A percentile compares a stretch with the other conserved stretches of the same genome.
Evolutionary conservation across 225 moss, liverwort and hornwort species (phyloP).

Genomic region (Marchantia polymorpha): DNA sequence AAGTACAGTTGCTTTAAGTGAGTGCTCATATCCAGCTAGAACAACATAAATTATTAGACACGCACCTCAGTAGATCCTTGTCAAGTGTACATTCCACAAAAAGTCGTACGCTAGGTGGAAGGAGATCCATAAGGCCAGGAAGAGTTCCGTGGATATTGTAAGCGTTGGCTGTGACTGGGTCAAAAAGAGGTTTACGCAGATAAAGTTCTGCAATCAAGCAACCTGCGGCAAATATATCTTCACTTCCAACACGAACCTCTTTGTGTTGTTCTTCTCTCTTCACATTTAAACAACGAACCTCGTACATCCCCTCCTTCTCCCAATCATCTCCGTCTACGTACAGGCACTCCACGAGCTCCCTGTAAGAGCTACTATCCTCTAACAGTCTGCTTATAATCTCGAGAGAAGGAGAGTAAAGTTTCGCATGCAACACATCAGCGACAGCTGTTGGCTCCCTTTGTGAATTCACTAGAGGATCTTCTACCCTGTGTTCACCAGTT

Average conservation of each 20-base stretch:
- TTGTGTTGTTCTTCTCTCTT: constrained; percentile 33
- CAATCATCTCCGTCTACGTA: constrained; percentile 37
- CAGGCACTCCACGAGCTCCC: constrained; percentile 44
- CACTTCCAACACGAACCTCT: constrained; percentile 40
- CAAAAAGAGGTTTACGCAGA: constrained; percentile 65
- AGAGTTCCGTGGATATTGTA: constrained; percentile 50
- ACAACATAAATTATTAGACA: constrained; percentile 2
- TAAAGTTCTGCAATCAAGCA: constrained; percentile 75
- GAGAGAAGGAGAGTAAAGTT: constrained; percentile 27
- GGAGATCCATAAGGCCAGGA: constrained; percentile 50
- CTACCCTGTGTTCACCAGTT: not conserved
- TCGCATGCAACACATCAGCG: not conserved
- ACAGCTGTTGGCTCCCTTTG: not conserved
- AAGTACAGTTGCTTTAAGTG: not conserved
- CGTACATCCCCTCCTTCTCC: constrained; percentile 31
- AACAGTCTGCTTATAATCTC: constrained; percentile 16
- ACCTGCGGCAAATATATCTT: constrained; percentile 62
- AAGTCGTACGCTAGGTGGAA: constrained; percentile 52
- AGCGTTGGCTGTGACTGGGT: constrained; percentile 48
- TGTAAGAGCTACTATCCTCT: constrained; percentile 11
- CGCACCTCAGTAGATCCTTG: constrained; percentile 47
- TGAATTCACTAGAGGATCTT: not conserved
- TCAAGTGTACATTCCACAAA: constrained; percentile 62
- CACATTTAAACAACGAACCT: constrained; percentile 42
- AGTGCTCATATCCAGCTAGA: not conserved